Conservation (phyloP, 169 alveolate species). For the Plasmodium vivax region DNA sequence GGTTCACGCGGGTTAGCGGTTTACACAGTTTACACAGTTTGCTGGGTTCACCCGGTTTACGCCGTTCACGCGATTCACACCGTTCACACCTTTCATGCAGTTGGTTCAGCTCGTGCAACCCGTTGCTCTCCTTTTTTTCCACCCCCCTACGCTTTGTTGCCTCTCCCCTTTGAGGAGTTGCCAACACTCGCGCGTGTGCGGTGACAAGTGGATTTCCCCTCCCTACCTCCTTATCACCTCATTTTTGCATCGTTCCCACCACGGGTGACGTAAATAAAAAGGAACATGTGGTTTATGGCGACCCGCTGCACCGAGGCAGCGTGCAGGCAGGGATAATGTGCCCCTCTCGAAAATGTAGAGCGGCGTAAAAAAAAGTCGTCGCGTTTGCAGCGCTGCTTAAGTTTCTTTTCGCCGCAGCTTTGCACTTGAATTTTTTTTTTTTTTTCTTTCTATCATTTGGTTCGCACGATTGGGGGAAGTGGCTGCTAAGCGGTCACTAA, state of each 20-base stretch:
- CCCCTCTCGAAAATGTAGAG: background rate
- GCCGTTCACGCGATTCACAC: background rate
- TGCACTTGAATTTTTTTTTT: background rate
- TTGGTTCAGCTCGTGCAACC: background rate
- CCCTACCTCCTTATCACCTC: background rate
- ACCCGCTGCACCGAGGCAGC: background rate
- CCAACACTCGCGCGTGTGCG: background rate
- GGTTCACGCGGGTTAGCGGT: no score
- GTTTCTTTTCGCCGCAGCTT: background rate
- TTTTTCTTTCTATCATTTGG: background rate
- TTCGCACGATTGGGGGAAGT: background rate
- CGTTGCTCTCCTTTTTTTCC: background rate
- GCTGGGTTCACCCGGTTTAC: background rate
- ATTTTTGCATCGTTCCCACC: background rate
- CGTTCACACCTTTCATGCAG: background rate
- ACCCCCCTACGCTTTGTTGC: background rate
- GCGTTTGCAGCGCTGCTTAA: background rate
- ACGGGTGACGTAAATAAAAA: background rate
- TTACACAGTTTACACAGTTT: background rate
- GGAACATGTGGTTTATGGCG: background rate
- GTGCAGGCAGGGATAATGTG: background rate
- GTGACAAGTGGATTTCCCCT: background rate
- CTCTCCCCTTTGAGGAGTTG: background rate
- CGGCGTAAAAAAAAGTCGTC: background rate
- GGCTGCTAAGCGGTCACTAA: no score